A percentile compares a stretch with the other conserved stretches of the same genome.
phyloP scores from a whole-genome alignment of 371 early-diverging fungal species.

The Syncephalastrum monosporum region DNA sequence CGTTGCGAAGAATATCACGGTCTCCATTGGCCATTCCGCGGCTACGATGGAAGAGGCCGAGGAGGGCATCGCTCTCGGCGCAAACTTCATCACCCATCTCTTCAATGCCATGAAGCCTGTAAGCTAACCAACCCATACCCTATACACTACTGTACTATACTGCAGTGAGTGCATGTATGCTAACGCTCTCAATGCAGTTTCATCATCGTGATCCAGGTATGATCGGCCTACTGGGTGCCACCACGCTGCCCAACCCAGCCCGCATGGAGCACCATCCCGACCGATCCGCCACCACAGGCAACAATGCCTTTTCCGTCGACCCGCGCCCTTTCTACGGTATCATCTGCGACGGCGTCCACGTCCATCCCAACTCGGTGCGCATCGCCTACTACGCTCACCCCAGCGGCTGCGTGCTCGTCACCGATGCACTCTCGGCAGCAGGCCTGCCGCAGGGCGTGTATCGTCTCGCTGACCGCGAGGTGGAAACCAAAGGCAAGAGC shows the following conservation, averaged over 20 bases:
- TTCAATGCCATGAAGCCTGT: slow-evolving; percentile 75
- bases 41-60: slow-evolving; percentile 67
- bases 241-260: slow-evolving; percentile 35
- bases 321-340: slow-evolving; percentile 80
- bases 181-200: slow-evolving; percentile 36
- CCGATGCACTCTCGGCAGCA: slow-evolving; percentile 76
- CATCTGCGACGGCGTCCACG: slow-evolving; percentile 82
- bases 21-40: slow-evolving; percentile 71
- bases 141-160: too few species aligned
- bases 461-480: slow-evolving; percentile 56
- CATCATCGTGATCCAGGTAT: slow-evolving; percentile 86
- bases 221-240: slow-evolving; percentile 71
- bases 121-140: slow-evolving; percentile 3
- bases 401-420: slow-evolving; percentile 70
- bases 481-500: slow-evolving; percentile 44
- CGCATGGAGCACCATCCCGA: slow-evolving; percentile 25
- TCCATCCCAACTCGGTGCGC: slow-evolving; percentile 79
- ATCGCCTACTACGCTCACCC: slow-evolving; percentile 83
- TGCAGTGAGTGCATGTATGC: neutral
- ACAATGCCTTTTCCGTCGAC: slow-evolving; percentile 27
- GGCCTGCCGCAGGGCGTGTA: slow-evolving; percentile 67
- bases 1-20: slow-evolving; percentile 57
- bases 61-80: slow-evolving; percentile 62
- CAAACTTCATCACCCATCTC: slow-evolving; percentile 68
- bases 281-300: slow-evolving; percentile 31